Conservation (phyloP, 176 grass and related monocot genomes). For the Ensete glaucum region DNA sequence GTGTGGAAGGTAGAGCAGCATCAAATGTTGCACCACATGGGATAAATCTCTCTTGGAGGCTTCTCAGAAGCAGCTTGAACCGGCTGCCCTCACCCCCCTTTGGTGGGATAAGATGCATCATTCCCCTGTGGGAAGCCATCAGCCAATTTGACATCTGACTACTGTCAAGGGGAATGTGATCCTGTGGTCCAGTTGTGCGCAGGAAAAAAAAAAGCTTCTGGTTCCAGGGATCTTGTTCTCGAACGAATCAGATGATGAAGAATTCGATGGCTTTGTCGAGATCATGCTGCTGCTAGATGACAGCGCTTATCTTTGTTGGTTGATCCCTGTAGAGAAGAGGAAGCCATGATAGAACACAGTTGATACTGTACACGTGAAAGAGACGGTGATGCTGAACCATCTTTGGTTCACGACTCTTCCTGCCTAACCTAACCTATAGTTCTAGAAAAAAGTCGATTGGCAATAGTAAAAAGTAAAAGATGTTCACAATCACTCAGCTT, state of each 20-base stretch:
- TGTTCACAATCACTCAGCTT: neutral
- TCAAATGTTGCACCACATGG: neutral
- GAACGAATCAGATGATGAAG: constrained; percentile 1
- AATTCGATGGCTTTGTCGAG: neutral
- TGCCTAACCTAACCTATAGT: neutral
- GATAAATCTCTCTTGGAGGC: neutral
- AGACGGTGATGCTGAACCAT: too few species aligned
- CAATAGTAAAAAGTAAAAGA: neutral
- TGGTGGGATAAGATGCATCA: neutral
- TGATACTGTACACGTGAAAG: too few species aligned
- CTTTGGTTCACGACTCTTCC: neutral
- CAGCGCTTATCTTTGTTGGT: neutral
- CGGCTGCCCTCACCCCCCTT: too few species aligned
- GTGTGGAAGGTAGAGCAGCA: neutral
- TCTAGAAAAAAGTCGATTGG: neutral
- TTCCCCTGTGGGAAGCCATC: neutral
- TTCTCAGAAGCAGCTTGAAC: neutral
- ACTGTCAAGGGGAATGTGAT: constrained; percentile 6
- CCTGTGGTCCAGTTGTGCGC: neutral
- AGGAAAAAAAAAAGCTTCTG: too few species aligned
- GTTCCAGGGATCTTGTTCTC: neutral
- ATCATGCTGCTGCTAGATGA: neutral
- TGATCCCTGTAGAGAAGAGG: too few species aligned
- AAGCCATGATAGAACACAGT: too few species aligned
- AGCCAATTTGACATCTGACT: neutral